These are phyloP conservation scores for Isoetes taiwanensis DNA, from an alignment of 75 land plant genomes.

Conservation along the genomic window DNA sequence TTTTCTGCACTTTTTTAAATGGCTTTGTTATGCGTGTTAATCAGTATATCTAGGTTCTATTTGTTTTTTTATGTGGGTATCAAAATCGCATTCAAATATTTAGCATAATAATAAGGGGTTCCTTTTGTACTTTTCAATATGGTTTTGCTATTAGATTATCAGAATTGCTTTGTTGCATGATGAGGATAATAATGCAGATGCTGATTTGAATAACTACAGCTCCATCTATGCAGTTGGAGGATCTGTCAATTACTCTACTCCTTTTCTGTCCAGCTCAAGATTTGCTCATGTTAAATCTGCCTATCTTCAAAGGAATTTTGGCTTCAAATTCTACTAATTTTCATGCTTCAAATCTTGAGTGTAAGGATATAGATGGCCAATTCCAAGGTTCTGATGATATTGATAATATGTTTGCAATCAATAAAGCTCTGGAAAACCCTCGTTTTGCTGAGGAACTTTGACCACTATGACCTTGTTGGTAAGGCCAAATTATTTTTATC, in stretches of 20 bases:
- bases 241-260: conserved; percentile 23
- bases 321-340: not conserved
- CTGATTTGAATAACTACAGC: conserved; percentile 50
- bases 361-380: conserved; percentile 60
- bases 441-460: conserved; percentile 72
- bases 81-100: no score
- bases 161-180: conserved; percentile 35
- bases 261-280: conserved; percentile 38
- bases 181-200: conserved; percentile 14
- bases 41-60: no score
- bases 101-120: no score
- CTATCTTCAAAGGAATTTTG: conserved; percentile 55
- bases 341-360: conserved; percentile 1
- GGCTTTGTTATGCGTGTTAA: no score
- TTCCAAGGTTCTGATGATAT: conserved; percentile 58
- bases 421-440: conserved; percentile 52
- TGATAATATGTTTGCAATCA: conserved; percentile 19
- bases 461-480: conserved; percentile 26
- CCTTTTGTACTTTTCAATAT: no score
- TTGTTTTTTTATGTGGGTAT: no score
- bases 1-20: no score
- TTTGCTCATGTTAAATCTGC: conserved; percentile 71
- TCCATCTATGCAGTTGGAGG: conserved; percentile 61
- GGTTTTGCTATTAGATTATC: conserved; percentile 41
- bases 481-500: conserved; percentile 34